Base-by-base conservation (phyloP, 2,329 filamentous ascomycete genomes). In the Paecilomyces fulvus region DNA sequence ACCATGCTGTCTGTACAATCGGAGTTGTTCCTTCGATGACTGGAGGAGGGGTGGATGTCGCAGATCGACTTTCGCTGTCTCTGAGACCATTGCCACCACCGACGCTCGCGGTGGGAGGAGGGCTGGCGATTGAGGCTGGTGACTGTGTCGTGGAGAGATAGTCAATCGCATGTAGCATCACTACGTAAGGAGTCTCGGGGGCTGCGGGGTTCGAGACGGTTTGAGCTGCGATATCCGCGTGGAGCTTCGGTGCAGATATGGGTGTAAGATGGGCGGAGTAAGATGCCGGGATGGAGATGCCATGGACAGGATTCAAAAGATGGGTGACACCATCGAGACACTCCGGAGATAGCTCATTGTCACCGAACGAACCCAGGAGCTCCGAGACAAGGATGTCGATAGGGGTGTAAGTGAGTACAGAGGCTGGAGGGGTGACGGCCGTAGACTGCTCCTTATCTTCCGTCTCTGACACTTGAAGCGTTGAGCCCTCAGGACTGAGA, bases 251-350 rank as follows among this genome's bases (percentile, higher is more conserved):
- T 1, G 91, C 89, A 0, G 92, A 83, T 63, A 99, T 90, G 1
- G 95, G 94, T n/a, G 89, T 92, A 58, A 96, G 77, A 70, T 96
- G 91, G 3, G 94, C 92, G 1, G 91, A 95, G 76, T 99, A 99
- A 30, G 89, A 94, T 61, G 86, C 83, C 1, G 94, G 94, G 61
- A 99, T 97, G 1, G 90, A 96, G 64, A 99, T 92, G 33, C 94
- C 95, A 65, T 92, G 83, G 0, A 81, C 80, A 0, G 87, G 81
- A 58, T 85, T 82, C n/a, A 99, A 77, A 49, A 97, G 88, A 66
- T 92, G 87, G 69, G 96, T 92, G 52, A 97, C 92, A 49, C 94
- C 94, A 70, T 99, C 94, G 10, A 99, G 80, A 67, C 94, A 99
- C 75, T 99, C 94, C 0, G 94, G 94, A 0, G 90, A 96, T 9